phyloP scores from a whole-genome alignment of 495 filamentous ascomycete genomes.

The Collariella sp. region DNA sequence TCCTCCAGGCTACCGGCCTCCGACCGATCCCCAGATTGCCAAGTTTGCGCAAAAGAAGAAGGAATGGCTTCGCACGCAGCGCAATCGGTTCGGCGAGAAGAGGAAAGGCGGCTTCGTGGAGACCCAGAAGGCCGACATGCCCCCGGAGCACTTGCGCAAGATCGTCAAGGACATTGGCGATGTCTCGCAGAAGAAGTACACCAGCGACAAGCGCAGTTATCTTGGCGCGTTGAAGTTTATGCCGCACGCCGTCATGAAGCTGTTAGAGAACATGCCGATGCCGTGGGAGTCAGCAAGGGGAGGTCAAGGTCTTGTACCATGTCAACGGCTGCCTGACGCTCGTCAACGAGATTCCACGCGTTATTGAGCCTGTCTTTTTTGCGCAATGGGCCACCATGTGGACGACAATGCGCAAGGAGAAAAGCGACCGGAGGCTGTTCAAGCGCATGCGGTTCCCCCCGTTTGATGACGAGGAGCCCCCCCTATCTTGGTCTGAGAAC shows the following conservation, averaged over 20 bases:
- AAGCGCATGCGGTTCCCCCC: conserved; percentile 99
- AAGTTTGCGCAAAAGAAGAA: conserved; percentile 99
- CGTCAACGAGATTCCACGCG: conserved; percentile 92
- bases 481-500: conserved; percentile 95
- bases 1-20: conserved; percentile 80
- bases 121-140: conserved; percentile 98
- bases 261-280: conserved; percentile 99
- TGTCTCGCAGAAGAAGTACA: conserved; percentile 99
- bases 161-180: conserved; percentile 98
- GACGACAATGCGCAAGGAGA: conserved; percentile 96
- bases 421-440: conserved; percentile 92
- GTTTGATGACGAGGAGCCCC: conserved; percentile 98
- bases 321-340: conserved; percentile 95
- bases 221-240: conserved; percentile 97
- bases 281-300: conserved; percentile 93
- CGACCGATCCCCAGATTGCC: conserved; percentile 74
- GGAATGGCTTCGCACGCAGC: conserved; percentile 91
- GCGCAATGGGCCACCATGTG: conserved; percentile 99
- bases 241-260: conserved; percentile 98
- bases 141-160: conserved; percentile 95
- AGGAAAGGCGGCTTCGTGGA: conserved; percentile 93
- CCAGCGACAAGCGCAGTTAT: conserved; percentile 96
- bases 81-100: conserved; percentile 93
- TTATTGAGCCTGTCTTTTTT: conserved; percentile 97
- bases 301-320: conserved; percentile 97